Evolutionary conservation across 1,139 yeast species (phyloP), one percentile per base, ranked within the genome.

Genomic region (Lodderomyces parapsilosis): DNA sequence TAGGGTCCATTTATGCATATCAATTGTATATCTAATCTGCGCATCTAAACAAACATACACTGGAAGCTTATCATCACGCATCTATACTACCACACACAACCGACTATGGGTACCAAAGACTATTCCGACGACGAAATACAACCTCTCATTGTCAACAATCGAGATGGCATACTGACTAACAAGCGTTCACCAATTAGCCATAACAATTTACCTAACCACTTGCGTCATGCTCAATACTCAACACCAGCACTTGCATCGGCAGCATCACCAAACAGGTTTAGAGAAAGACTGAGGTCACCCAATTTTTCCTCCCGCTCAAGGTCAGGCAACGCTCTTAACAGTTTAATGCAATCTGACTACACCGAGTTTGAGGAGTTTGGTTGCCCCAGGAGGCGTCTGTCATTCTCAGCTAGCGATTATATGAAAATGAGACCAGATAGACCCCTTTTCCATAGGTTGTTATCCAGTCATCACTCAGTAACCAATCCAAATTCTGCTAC

Each of bases 401-500:
- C 53, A 1, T 40, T 48, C 31, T 39, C 47, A 11, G 51, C 45
- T 15, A 44, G 43, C 14, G 50, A 49, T 27, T 45, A 43, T 34
- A 31, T 35, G 34, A 41, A 28, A 17, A n/a, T 40, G 30, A 40
- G 17, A 4, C 42, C 43, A 4, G 54, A 53, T 25, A 46, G 44
- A 32, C 69, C 68, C 6, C 55, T 64, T 23, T 55, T 59, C 38
- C 65, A 63, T 36, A 49, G 64, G 22, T 55, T 66, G 35, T 47
- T 67, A 18, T 59, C 63, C 18, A 58, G 60, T 39, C 66, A 64
- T 38, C 60, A 58, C 43, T 58, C 68, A 1, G 70, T 66, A 6
- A 59, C 65, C 40, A 66, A 65, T 44, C 66, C 71, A 3, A 52
- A 48, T 39, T 56, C 59, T 5, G 56, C 54, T 13, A 49, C 47